Evolutionary conservation across 2,329 filamentous ascomycete species (phyloP).

Genomic region (Thelonectria discophora): DNA sequence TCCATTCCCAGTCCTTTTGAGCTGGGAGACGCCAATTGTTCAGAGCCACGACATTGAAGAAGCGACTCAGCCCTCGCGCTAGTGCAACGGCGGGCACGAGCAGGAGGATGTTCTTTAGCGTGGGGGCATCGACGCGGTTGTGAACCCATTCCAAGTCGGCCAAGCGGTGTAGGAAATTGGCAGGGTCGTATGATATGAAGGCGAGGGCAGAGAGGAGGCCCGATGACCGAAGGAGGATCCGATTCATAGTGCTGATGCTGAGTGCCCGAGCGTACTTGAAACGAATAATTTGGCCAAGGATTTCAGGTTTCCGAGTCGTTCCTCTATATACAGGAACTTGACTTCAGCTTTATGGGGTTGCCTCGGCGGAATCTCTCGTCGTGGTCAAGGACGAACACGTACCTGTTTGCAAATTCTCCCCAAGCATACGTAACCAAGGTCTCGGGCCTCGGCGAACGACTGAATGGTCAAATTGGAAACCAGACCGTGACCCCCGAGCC

Average conservation of each 20-base stretch:
- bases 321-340: not conserved
- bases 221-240: constrained; percentile 11
- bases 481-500: too few species aligned
- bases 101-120: not conserved
- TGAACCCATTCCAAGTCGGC: not conserved
- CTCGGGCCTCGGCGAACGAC: not conserved
- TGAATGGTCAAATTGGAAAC: not conserved
- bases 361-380: not conserved
- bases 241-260: not conserved
- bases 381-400: not conserved
- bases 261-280: too few species aligned
- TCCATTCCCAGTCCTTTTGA: constrained; percentile 5
- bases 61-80: not conserved
- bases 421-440: not conserved
- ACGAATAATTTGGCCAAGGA: not conserved
- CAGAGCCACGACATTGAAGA: not conserved
- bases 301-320: too few species aligned
- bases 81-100: constrained; percentile 1
- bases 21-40: constrained; percentile 8
- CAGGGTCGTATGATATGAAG: constrained; percentile 3
- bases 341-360: not conserved
- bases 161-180: not conserved
- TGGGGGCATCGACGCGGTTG: not conserved
- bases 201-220: not conserved
- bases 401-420: not conserved